phyloP scores from a whole-genome alignment of 1,139 yeast genomes.

The Debaryomyces subglobosus region DNA sequence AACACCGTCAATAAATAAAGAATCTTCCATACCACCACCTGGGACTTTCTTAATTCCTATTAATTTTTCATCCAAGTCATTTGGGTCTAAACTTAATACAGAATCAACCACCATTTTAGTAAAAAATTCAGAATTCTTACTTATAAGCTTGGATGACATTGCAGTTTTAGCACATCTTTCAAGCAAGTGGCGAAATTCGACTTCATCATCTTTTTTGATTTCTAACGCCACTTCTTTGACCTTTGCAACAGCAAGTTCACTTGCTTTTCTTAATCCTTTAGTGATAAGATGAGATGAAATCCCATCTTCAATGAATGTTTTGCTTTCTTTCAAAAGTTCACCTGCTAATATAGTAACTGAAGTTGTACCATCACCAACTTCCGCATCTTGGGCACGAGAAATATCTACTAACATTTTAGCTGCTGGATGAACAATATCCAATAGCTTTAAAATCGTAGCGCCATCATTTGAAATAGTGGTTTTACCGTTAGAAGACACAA shows the following conservation, averaged over 20 bases:
- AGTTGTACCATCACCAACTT: slow-evolving; percentile 99
- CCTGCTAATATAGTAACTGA: slow-evolving; percentile 95
- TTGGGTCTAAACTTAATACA: slow-evolving; percentile 81
- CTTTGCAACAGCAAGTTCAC: slow-evolving; percentile 71
- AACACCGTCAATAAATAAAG: slow-evolving; percentile 87
- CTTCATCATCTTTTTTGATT: slow-evolving; percentile 49
- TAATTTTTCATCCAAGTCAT: slow-evolving; percentile 82
- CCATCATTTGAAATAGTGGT: slow-evolving; percentile 98
- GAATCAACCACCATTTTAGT: slow-evolving; percentile 98
- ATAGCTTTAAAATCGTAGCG: slow-evolving; percentile 87
- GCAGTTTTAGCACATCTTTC: slow-evolving; percentile 97
- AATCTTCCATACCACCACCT: slow-evolving; percentile 97
- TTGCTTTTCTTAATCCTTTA: slow-evolving; percentile 86
- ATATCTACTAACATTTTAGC: slow-evolving; percentile 94
- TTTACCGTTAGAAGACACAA: slow-evolving; percentile 79
- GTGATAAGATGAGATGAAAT: slow-evolving; percentile 86
- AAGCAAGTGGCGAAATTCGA: slow-evolving; percentile 69
- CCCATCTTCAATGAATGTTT: slow-evolving; percentile 91
- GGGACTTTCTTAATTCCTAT: slow-evolving; percentile 95
- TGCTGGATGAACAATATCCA: slow-evolving; percentile 98
- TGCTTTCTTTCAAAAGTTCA: slow-evolving; percentile 88
- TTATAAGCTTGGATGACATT: slow-evolving; percentile 92
- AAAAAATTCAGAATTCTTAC: slow-evolving; percentile 84
- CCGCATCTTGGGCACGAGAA: slow-evolving; percentile 96
- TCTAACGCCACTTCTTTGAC: slow-evolving; percentile 77